Evolutionary conservation across 1,139 yeast species (phyloP), one percentile per base, ranked within the genome.

Genomic region (Pichia sp.): DNA sequence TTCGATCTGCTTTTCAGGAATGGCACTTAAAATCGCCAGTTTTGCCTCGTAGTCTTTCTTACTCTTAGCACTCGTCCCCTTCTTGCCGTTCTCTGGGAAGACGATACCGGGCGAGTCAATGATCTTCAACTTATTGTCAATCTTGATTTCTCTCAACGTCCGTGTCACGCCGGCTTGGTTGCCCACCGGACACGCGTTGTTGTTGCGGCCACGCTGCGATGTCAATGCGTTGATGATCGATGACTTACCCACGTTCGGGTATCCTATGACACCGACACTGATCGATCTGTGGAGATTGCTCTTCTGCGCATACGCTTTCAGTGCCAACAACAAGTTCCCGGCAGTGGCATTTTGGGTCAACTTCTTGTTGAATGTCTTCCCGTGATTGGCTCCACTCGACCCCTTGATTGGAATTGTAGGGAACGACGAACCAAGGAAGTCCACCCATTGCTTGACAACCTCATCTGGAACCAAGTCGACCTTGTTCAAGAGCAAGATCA

Each of bases 111-210:
- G 99, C 48, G 97, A 89, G 69, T 93, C 99, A 66, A 93, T 77
- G 57, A 93, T 78, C 69, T 87, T 88, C 61, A 93, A 78, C 69
- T 90, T 90, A 66, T 83, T 86, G 68, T 93, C 99, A 56, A 93
- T 80, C 71, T 93, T 93, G 55, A 93, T 90, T 69, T 90, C 96
- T 71, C 97, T 82, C 68, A 93, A 74, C 3, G 93, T 75, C 1
- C 96, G 91, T 30, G 99, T 93, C 39, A 93, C 93, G 67, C 99
- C 99, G 3, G 99, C 98, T 71, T 87, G 95, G 64, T 95, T 95
- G 45, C 99, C 99, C 34, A 88, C 96, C 13, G 99, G 98, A 67
- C 99, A 93, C 10, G 93, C 43, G 18, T 62, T 51, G 41, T 78
- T 80, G 44, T 82, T 74, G 6, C 28, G 41, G 26, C 56, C 90